Conservation (phyloP, 768 basidiomycete genomes). For the Dentipellis sp. region DNA sequence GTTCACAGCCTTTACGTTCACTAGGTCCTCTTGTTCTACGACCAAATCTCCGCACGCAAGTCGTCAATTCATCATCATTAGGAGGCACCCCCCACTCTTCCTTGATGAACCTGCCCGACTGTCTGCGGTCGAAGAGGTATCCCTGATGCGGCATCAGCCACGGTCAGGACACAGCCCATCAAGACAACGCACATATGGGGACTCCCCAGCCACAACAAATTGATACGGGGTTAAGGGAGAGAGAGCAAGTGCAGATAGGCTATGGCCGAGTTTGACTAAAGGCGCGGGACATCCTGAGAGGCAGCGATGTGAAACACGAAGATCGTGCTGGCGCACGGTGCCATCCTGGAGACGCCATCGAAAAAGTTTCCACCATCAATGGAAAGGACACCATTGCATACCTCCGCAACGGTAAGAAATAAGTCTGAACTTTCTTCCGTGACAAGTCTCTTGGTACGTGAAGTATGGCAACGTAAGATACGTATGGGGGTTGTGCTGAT, state of each 20-base stretch:
- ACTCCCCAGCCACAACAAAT: constrained; percentile 78
- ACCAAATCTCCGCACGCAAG: constrained; percentile 78
- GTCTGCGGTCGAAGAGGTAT: constrained; percentile 77
- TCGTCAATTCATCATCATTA: constrained; percentile 43
- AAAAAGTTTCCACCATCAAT: constrained; percentile 10
- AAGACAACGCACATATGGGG: constrained; percentile 46
- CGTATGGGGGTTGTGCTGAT: background rate
- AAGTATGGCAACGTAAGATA: constrained; percentile 58
- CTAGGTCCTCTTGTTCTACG: constrained; percentile 27
- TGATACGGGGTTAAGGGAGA: constrained; percentile 78
- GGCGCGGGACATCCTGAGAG: constrained; percentile 55
- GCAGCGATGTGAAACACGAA: constrained; percentile 66
- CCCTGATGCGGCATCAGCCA: constrained; percentile 32
- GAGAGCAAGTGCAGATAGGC: constrained; percentile 64
- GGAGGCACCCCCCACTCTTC: constrained; percentile 65
- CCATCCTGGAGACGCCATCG: constrained; percentile 50
- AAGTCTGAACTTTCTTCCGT: constrained; percentile 71
- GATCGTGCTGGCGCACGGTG: constrained; percentile 80
- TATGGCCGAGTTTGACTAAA: constrained; percentile 52
- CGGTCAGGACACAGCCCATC: constrained; percentile 10
- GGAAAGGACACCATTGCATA: constrained; percentile 22
- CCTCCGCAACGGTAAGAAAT: constrained; percentile 78
- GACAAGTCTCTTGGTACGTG: constrained; percentile 69
- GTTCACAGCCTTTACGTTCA: constrained; percentile 35
- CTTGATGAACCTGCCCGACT: constrained; percentile 47